Base-by-base conservation (phyloP, 768 basidiomycete genomes). In the Porpolomopsis calyptriformis region DNA sequence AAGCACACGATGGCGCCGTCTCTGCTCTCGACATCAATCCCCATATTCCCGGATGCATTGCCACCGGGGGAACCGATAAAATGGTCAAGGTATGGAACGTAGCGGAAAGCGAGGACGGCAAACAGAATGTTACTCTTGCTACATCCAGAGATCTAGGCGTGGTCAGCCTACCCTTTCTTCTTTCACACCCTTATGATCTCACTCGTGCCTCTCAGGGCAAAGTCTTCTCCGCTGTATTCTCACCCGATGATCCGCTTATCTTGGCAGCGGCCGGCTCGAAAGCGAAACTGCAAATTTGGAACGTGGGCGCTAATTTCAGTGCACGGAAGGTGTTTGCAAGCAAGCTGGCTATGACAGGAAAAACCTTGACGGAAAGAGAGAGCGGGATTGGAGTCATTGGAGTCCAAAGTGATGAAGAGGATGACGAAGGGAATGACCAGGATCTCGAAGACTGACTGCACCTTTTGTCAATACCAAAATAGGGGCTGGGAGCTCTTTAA, bases 51-150 rank as follows among this genome's bases (percentile, higher is more conserved):
- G 96, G 96, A 1, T 93, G 88, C 62, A 70, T 99, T 53, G 89
- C 76, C 14, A 98, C 96, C 0, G 96, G 94, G 16, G 96, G 96
- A 2, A 82, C 84, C 16, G 96, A 98, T 70, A 96, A 93, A 60
- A 68, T 89, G 26, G 88, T 96, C 60, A 97, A 98, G 63, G 72
- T 98, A 3, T 99, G 96, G 96, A 97, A 97, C 57, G 70, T 94
- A 39, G 69, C 67, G 35, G 83, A 85, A 49, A 79, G 78, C 38
- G 71, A 71, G 27, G 70, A 70, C 14, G 70, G 74, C 23, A 85
- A 84, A 66, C 71, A 77, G 27, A 77, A 76, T 45, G 86, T 94
- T 57, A 86, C 81, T 60, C 70, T 94, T 52, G 89, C 91, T 14
- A 82, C 81, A 2, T 85, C 86, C 8, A 66, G 92, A 47, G 92